Conservation (phyloP, 2,329 filamentous ascomycete species). For the Diaporthe ilicicola region DNA sequence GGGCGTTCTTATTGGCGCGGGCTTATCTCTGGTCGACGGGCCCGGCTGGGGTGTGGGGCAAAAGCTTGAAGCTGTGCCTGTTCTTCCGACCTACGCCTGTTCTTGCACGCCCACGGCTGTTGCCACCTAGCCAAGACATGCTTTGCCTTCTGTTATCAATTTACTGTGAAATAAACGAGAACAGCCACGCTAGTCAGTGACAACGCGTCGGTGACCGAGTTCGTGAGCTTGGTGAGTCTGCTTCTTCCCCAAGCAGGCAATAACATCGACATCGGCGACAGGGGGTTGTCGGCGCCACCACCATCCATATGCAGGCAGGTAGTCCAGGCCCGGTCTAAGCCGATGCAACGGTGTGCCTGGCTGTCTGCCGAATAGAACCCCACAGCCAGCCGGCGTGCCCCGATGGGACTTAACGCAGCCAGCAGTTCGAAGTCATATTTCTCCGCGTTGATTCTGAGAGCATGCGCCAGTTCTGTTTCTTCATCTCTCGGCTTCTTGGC, state of each 20-base stretch:
- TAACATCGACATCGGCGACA: background rate
- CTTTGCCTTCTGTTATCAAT: no score
- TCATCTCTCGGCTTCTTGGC: constrained; percentile 1
- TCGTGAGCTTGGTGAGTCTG: background rate
- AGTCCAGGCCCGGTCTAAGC: background rate
- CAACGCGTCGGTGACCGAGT: background rate
- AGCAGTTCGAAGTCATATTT: background rate
- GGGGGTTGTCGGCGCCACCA: background rate
- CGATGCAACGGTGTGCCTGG: constrained; percentile 1
- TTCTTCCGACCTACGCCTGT: no score
- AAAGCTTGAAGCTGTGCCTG: no score
- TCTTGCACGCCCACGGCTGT: no score
- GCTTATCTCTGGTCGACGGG: background rate
- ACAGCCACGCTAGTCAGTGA: background rate
- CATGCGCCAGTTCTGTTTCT: background rate
- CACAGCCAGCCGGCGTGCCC: constrained; percentile 5
- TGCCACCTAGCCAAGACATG: no score
- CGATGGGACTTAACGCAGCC: background rate
- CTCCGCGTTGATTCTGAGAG: background rate
- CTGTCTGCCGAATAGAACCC: background rate
- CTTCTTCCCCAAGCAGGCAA: background rate
- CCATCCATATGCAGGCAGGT: background rate
- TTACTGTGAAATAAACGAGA: no score
- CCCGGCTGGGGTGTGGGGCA: no score
- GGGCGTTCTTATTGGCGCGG: background rate